Conservation (phyloP, 2,329 filamentous ascomycete species). For the Leptographium flavum region DNA sequence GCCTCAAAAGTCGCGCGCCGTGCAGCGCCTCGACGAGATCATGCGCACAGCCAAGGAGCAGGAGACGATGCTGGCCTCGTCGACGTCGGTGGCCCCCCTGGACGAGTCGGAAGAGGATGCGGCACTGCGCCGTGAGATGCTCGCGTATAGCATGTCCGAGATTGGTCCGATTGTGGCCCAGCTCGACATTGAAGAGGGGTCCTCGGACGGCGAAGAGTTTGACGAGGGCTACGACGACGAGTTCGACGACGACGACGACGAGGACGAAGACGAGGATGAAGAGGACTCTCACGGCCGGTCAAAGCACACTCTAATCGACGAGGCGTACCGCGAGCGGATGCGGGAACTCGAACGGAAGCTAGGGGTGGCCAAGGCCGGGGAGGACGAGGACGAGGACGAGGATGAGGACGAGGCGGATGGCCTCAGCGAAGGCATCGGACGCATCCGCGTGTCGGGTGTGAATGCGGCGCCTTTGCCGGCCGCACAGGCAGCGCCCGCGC, state of each 20-base stretch:
- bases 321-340: slow-evolving; percentile 73
- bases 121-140: slow-evolving; percentile 69
- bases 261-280: slow-evolving; percentile 50
- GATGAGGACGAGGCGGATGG: slow-evolving; percentile 6
- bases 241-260: slow-evolving; percentile 33
- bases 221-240: slow-evolving; percentile 26
- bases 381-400: not conserved
- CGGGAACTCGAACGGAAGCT: slow-evolving; percentile 68
- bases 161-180: slow-evolving; percentile 88
- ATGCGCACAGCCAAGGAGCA: slow-evolving; percentile 42
- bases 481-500: too few species aligned
- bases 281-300: slow-evolving; percentile 68
- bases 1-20: slow-evolving; percentile 19
- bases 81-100: slow-evolving; percentile 47
- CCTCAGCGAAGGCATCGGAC: slow-evolving; percentile 38
- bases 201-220: slow-evolving; percentile 33
- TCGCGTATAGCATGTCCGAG: slow-evolving; percentile 77
- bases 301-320: slow-evolving; percentile 50
- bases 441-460: slow-evolving; percentile 31
- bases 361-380: slow-evolving; percentile 33
- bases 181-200: slow-evolving; percentile 66
- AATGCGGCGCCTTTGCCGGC: not conserved
- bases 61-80: slow-evolving; percentile 28
- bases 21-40: slow-evolving; percentile 37
- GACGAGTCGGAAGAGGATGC: slow-evolving; percentile 73